phyloP scores from a whole-genome alignment of 2,329 filamentous ascomycete genomes.

The Fusarium heterosporum region DNA sequence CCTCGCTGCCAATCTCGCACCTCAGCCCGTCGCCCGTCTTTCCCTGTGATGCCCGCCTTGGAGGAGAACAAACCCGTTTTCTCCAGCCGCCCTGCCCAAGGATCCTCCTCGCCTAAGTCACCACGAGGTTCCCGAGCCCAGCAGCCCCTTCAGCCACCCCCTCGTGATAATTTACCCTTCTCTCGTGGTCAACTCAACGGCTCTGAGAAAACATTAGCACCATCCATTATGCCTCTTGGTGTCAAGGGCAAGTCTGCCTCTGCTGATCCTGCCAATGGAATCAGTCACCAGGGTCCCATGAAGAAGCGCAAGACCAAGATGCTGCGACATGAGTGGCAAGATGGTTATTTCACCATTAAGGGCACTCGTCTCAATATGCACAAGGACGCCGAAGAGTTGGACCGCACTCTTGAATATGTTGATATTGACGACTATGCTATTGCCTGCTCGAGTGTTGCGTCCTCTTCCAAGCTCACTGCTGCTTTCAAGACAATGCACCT shows the following conservation, averaged over 20 bases:
- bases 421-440: constrained; percentile 92
- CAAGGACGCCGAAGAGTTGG: constrained; percentile 65
- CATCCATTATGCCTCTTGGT: constrained; percentile 49
- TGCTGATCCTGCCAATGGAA: constrained; percentile 58
- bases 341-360: constrained; percentile 88
- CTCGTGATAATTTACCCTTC: constrained; percentile 68
- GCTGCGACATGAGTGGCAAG: constrained; percentile 92
- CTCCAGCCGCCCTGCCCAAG: constrained; percentile 45
- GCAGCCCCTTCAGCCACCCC: constrained; percentile 62
- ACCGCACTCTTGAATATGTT: constrained; percentile 78
- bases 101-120: constrained; percentile 51
- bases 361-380: constrained; percentile 82
- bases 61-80: constrained; percentile 70
- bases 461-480: constrained; percentile 83
- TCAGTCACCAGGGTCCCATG: constrained; percentile 87
- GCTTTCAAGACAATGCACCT: constrained; percentile 86
- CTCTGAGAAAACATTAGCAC: constrained; percentile 61
- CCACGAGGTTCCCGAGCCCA: constrained; percentile 52
- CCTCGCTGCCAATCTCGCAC: constrained; percentile 65
- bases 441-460: constrained; percentile 81
- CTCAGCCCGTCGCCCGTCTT: constrained; percentile 73
- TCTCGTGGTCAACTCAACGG: constrained; percentile 60
- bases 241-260: constrained; percentile 47
- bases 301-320: constrained; percentile 92
- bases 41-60: constrained; percentile 75